Evolutionary conservation across 331 rosid species (phyloP).

Genomic region (Malus hybrid): DNA sequence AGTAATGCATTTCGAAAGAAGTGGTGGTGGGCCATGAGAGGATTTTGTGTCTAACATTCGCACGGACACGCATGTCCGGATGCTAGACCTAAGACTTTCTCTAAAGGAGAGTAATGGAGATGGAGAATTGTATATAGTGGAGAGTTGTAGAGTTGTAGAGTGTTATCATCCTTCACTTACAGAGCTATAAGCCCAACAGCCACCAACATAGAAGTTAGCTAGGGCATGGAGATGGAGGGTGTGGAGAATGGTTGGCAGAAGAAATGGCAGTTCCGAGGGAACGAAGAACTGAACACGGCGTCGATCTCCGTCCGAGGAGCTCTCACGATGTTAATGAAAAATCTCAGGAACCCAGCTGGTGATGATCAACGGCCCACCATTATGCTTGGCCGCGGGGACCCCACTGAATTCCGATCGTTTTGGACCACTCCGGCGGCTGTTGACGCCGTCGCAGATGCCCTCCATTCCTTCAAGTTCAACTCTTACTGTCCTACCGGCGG

Average conservation of each 20-base stretch:
- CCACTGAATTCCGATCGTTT: slow-evolving; percentile 17
- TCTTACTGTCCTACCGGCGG: slow-evolving; percentile 14
- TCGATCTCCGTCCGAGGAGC: slow-evolving; percentile 16
- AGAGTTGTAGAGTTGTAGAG: too few relatives aligned
- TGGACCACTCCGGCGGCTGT: slow-evolving; percentile 12
- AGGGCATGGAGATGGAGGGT: too few relatives aligned
- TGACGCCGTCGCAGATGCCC: slow-evolving; percentile 17
- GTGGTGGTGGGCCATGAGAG: too few relatives aligned
- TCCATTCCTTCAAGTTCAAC: slow-evolving; percentile 23
- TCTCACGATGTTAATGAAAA: slow-evolving; percentile 4
- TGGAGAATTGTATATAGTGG: too few relatives aligned
- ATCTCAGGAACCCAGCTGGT: background rate
- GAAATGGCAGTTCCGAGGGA: slow-evolving; percentile 14
- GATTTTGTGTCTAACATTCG: too few relatives aligned
- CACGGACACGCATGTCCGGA: too few relatives aligned
- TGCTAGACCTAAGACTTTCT: too few relatives aligned
- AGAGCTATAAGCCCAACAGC: background rate
- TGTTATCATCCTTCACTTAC: background rate
- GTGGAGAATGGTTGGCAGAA: background rate
- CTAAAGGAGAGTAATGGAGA: too few relatives aligned
- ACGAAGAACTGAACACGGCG: slow-evolving; percentile 4
- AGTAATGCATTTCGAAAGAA: too few relatives aligned
- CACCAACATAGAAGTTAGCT: background rate
- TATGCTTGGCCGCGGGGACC: slow-evolving; percentile 24
- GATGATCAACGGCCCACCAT: slow-evolving; percentile 11